Conservation (phyloP, 1,284 basidiomycete genomes). For the Wolfiporia cocos region DNA sequence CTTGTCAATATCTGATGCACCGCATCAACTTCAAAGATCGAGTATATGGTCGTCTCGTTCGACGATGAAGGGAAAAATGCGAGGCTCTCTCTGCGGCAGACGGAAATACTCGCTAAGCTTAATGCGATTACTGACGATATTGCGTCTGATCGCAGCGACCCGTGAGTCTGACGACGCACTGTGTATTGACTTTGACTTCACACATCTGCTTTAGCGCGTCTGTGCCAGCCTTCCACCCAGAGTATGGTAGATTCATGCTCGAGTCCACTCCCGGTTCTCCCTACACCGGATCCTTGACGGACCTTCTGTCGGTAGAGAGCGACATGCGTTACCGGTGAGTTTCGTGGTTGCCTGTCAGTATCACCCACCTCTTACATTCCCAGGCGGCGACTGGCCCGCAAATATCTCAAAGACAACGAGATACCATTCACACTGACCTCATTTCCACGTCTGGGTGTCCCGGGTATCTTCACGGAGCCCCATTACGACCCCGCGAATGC, state of each 20-base stretch:
- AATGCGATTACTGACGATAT: conserved; percentile 65
- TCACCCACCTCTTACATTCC: conserved; percentile 10
- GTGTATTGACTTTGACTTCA: too few relatives aligned
- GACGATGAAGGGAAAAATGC: conserved; percentile 80
- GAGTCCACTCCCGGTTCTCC: conserved; percentile 96
- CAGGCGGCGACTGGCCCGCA: conserved; percentile 81
- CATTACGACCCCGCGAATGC: conserved; percentile 71
- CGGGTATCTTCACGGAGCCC: conserved; percentile 90
- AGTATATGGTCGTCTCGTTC: conserved; percentile 93
- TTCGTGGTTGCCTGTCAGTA: neutral
- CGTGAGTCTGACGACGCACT: conserved; percentile 34
- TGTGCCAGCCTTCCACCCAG: conserved; percentile 95
- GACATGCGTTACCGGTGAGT: conserved; percentile 66
- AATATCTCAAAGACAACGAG: conserved; percentile 82
- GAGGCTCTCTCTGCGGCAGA: conserved; percentile 86
- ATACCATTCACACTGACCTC: conserved; percentile 91
- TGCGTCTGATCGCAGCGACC: conserved; percentile 49
- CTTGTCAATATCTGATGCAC: neutral
- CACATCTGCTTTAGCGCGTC: conserved; percentile 43
- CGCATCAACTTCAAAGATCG: too few relatives aligned
- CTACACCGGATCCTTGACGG: conserved; percentile 82
- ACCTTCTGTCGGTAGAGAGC: conserved; percentile 84
- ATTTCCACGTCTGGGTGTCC: conserved; percentile 90
- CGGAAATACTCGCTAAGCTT: conserved; percentile 88
- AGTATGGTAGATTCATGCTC: conserved; percentile 98